Conservation (phyloP, 164 flowering plant genomes). For the Chimonanthus praecox region DNA sequence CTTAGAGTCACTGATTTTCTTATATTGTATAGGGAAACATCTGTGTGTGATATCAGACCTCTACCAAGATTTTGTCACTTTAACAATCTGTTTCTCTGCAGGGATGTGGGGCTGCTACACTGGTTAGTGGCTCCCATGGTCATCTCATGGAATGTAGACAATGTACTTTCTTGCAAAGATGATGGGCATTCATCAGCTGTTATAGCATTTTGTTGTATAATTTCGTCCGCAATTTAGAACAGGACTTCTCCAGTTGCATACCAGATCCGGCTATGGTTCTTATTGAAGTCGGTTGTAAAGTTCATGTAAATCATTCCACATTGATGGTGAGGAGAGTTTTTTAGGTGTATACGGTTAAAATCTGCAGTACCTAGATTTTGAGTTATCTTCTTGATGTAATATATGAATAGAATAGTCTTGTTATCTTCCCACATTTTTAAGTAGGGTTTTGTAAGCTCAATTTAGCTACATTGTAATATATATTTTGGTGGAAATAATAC, state of each 20-base stretch:
- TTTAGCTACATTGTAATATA: neutral
- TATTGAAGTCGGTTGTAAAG: neutral
- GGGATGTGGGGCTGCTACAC: conserved; percentile 7
- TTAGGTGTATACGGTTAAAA: neutral
- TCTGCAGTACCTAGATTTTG: neutral
- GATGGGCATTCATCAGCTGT: neutral
- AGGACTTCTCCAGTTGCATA: neutral
- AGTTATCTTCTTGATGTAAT: neutral
- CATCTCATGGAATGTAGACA: neutral
- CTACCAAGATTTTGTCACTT: neutral
- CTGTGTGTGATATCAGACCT: neutral
- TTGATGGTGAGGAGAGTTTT: neutral
- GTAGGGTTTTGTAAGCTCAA: neutral
- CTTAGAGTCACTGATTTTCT: neutral
- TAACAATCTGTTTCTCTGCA: conserved; percentile 9
- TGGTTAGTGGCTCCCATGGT: neutral
- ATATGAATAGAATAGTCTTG: conserved; percentile 7
- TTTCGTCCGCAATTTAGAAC: neutral
- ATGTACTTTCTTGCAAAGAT: neutral
- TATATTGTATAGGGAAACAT: neutral
- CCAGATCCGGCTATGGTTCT: neutral
- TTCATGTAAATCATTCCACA: neutral
- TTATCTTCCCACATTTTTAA: neutral
- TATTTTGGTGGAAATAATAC: neutral
- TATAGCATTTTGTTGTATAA: neutral